Conservation (phyloP, 208 protist species). For the Leptomonas pyrrhocoris region DNA sequence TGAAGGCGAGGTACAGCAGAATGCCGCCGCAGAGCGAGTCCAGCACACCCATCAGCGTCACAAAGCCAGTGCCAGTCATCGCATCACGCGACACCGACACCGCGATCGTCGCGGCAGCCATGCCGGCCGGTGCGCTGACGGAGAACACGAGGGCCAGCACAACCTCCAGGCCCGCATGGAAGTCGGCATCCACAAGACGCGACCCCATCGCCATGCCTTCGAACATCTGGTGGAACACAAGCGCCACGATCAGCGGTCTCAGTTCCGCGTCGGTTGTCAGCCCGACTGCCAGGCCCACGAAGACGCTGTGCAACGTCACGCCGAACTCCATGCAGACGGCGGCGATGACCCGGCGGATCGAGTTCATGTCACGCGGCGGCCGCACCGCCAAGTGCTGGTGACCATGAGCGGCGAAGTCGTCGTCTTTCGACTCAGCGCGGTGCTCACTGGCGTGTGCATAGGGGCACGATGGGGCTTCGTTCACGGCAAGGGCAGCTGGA, state of each 20-base stretch:
- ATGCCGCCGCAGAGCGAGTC: conserved; percentile 72
- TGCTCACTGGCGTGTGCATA: neutral
- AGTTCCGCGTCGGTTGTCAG: conserved; percentile 50
- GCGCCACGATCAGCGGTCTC: conserved; percentile 51
- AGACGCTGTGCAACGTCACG: conserved; percentile 72
- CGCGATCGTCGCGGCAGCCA: conserved; percentile 30
- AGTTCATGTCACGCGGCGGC: conserved; percentile 24
- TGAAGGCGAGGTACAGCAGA: conserved; percentile 74
- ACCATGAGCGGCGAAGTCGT: conserved; percentile 20
- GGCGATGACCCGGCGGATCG: conserved; percentile 34
- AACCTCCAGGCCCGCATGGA: conserved; percentile 37
- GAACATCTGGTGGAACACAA: conserved; percentile 77
- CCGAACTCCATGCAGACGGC: conserved; percentile 42
- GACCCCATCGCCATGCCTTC: conserved; percentile 73
- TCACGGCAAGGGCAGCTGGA: neutral
- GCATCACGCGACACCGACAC: conserved; percentile 36
- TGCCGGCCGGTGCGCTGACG: conserved; percentile 51
- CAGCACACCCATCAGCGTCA: conserved; percentile 42
- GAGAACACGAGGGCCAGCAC: conserved; percentile 45
- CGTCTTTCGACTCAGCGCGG: conserved; percentile 1
- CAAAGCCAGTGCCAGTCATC: conserved; percentile 45
- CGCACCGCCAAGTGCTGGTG: conserved; percentile 36
- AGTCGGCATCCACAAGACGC: conserved; percentile 64
- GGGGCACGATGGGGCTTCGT: neutral
- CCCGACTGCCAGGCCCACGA: conserved; percentile 65